Conservation (phyloP, 2,329 filamentous ascomycete genomes). For the Fusarium cyanostomum region DNA sequence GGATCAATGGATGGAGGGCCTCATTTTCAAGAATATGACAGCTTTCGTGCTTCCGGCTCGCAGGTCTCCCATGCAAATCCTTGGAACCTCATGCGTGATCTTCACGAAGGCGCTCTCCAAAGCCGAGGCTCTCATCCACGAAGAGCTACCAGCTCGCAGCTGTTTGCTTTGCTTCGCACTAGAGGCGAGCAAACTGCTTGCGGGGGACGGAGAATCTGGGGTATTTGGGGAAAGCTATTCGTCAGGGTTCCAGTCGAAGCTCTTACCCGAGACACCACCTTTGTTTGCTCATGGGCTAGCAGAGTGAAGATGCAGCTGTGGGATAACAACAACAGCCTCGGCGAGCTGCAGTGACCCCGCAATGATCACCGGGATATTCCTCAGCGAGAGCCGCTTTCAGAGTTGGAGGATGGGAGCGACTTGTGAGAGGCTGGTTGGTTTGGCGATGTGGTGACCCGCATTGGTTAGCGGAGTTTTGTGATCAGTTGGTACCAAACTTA, state of each 20-base stretch:
- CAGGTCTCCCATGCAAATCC: background rate
- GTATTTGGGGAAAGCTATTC: conserved; percentile 18
- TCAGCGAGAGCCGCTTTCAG: conserved; percentile 11
- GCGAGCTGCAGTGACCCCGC: conserved; percentile 24
- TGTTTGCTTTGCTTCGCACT: background rate
- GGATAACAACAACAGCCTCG: conserved; percentile 4
- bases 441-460: conserved; percentile 41
- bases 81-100: conserved; percentile 2
- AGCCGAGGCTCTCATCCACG: conserved; percentile 23
- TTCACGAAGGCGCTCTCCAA: conserved; percentile 10
- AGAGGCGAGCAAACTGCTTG: background rate
- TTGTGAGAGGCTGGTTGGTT: conserved; percentile 19
- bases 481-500: background rate
- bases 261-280: conserved; percentile 2
- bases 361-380: conserved; percentile 12
- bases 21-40: background rate
- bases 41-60: background rate
- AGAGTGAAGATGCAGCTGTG: background rate
- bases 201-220: conserved; percentile 19
- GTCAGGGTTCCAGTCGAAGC: background rate
- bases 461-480: conserved; percentile 36
- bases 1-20: background rate
- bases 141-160: conserved; percentile 28
- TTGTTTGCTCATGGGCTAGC: conserved; percentile 2
- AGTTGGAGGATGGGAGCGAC: conserved; percentile 14